Evolutionary conservation across 164 flowering plant species (phyloP).

Genomic region (Macadamia tetraphylla): DNA sequence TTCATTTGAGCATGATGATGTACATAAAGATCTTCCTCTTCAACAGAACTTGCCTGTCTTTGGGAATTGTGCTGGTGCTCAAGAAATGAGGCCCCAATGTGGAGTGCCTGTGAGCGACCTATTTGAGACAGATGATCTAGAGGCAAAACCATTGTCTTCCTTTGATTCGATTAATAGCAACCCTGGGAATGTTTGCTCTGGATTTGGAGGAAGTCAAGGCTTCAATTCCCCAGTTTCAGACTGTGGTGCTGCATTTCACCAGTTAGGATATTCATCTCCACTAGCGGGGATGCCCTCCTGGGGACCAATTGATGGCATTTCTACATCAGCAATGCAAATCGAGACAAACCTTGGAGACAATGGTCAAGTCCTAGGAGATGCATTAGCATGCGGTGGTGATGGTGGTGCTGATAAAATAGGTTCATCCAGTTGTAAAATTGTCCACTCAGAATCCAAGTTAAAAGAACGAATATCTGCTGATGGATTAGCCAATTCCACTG

Average conservation of each 20-base stretch:
- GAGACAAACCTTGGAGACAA: slow-evolving; percentile 22
- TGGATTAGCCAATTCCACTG: slow-evolving; percentile 18
- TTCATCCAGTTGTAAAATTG: slow-evolving; percentile 23
- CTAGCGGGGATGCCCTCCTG: slow-evolving; percentile 43
- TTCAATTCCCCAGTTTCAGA: slow-evolving; percentile 38
- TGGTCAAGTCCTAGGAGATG: slow-evolving; percentile 14
- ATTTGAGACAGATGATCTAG: slow-evolving; percentile 29
- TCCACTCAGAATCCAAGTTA: slow-evolving; percentile 24
- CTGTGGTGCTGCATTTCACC: slow-evolving; percentile 39
- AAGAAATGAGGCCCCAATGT: slow-evolving; percentile 25
- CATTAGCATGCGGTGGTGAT: slow-evolving; percentile 21
- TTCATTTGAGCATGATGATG: slow-evolving; percentile 22
- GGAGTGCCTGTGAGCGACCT: slow-evolving; percentile 23
- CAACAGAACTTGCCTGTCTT: slow-evolving; percentile 23
- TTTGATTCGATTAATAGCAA: slow-evolving; percentile 24
- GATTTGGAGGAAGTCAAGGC: slow-evolving; percentile 32
- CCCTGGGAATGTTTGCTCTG: slow-evolving; percentile 20
- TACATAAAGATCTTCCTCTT: slow-evolving; percentile 25
- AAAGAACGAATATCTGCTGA: slow-evolving; percentile 20
- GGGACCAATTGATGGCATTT: slow-evolving; percentile 34
- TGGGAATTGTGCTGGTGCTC: slow-evolving; percentile 21
- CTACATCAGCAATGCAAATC: slow-evolving; percentile 34
- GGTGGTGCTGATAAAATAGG: slow-evolving; percentile 19
- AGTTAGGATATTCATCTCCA: slow-evolving; percentile 46
- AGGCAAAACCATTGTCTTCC: slow-evolving; percentile 15